Conservation (phyloP, 202 grass and related monocot species). For the Bolboschoenoplectus hybrid region DNA sequence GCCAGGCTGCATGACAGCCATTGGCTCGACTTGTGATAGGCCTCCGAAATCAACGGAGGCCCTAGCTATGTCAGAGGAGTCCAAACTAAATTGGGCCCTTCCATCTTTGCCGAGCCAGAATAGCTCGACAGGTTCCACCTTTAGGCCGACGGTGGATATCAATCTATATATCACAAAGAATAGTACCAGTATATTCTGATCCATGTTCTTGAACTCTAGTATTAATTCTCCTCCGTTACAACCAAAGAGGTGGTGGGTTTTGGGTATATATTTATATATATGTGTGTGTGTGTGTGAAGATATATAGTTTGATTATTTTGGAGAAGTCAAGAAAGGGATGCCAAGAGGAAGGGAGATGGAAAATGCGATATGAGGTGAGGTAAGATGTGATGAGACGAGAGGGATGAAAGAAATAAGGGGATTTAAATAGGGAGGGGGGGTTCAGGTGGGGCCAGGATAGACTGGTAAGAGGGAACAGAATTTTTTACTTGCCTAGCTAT, state of each 20-base stretch:
- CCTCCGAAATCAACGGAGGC: slow-evolving; percentile 71
- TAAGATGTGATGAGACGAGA: slow-evolving; percentile 22
- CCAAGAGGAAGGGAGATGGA: slow-evolving; percentile 50
- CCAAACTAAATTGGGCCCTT: slow-evolving; percentile 45
- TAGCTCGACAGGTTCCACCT: slow-evolving; percentile 43
- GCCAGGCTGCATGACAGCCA: slow-evolving; percentile 65
- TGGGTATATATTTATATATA: no score
- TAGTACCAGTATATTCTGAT: slow-evolving; percentile 44
- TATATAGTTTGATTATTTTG: background rate
- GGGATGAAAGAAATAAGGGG: slow-evolving; percentile 34
- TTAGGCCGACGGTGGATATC: slow-evolving; percentile 66
- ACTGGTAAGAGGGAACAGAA: slow-evolving; percentile 32
- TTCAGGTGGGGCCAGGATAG: slow-evolving; percentile 30
- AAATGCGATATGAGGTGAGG: background rate
- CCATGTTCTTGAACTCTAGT: slow-evolving; percentile 42
- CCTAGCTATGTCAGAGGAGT: slow-evolving; percentile 50
- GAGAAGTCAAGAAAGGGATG: background rate
- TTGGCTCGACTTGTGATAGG: slow-evolving; percentile 40
- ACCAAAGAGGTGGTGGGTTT: background rate
- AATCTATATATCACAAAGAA: slow-evolving; percentile 60
- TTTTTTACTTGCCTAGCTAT: no score
- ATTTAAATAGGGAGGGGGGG: background rate
- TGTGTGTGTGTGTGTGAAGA: slow-evolving; percentile 15
- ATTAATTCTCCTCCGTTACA: background rate
- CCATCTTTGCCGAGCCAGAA: slow-evolving; percentile 42